Evolutionary conservation across 345 rosid genomes (phyloP), one percentile per base, ranked within the genome.

Genomic region (Microthlaspi erraticum): DNA sequence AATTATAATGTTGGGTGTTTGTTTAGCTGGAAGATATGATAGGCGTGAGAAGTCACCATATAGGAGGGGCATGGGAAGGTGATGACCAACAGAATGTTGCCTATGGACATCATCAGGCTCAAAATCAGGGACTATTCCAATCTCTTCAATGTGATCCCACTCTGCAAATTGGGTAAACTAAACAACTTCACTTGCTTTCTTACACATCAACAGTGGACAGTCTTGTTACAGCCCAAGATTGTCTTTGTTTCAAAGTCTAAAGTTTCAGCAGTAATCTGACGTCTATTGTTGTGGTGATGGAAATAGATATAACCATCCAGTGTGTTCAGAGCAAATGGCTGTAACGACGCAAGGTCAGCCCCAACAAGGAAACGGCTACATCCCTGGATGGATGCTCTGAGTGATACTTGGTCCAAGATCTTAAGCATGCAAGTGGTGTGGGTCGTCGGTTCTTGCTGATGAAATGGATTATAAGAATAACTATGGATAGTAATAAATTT

Each of bases 321-420:
- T 74, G 45, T 86, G 83, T 51, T 83, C 98, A 64, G 90, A 88
- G 80, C 96, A 89, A 71, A 80, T 91, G 75, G 73, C 80, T 43
- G 80, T 68, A 10, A 75, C 87, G 37, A 60, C 75, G 50, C 90
- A 86, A 72, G 77, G 77, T 31, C 77, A 57, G 55, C 5, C 59
- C 39, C 97, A 84, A 60, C 91, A 79, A 77, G 95, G 84, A 19
- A 82, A 60, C 60, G 97, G 99, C 41, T 94, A 87, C 73, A 83
- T 94, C 66, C 99, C 99, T 31, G 99, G 97, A 43, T 91, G 99
- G 99, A 94, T 91, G 99, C 95, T 94, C 48, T 89, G 79, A 89
- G 52, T 37, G 66, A 69, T 10, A 41, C 61, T 46, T 50, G 31
- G 50, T 58, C 34, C 18, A 64, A 17, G 53, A 64, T 56, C 29